Evolutionary conservation across 306 rosid species (phyloP), one percentile per base, ranked within the genome.

Genomic region (Fragaria vesca): DNA sequence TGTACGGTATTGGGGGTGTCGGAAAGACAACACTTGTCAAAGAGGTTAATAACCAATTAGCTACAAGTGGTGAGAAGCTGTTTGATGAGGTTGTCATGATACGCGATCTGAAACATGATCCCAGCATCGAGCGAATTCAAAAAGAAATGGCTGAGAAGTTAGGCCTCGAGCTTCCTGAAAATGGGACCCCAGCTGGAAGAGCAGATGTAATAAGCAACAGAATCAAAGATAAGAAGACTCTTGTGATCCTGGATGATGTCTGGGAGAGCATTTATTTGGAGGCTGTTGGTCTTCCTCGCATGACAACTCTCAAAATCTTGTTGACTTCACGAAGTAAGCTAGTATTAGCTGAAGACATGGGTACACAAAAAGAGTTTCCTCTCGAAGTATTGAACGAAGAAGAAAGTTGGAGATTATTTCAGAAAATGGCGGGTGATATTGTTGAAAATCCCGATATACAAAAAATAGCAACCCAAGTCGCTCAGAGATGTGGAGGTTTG

Each of bases 191-290:
- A 7, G 81, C 20, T 11, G 77, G 50, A 81, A 47, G 67, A 38
- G 80, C 86, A 6, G 0, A 9, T 0, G 51, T 20, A 8, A 11
- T 87, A 10, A 28, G 3, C 1, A 34, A 73, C 2, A 54, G 84
- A 18, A 16, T 85, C 45, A 81, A 50, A 51, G 38, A 58, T 1
- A 71, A 24, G 4, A 78, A 9, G 2, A 55, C 72, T 4, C 40
- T 87, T 1, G 52, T 87, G 10, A 67, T 87, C 40, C 36, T 87
- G 1, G 85, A 87, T 79, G 90, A 82, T 80, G 76, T 88, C 0
- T 83, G 89, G 89, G 67, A 42, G 2, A 51, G 34, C 15, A 63
- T 88, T 60, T 78, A 85, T 50, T 69, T 85, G 28, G 68, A 70
- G 57, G 24, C 1, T 1, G 52, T 88, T 0, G 91, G 91, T 10